Base-by-base conservation (phyloP, 495 filamentous ascomycete genomes). In the Annulohypoxylon moriforme region DNA sequence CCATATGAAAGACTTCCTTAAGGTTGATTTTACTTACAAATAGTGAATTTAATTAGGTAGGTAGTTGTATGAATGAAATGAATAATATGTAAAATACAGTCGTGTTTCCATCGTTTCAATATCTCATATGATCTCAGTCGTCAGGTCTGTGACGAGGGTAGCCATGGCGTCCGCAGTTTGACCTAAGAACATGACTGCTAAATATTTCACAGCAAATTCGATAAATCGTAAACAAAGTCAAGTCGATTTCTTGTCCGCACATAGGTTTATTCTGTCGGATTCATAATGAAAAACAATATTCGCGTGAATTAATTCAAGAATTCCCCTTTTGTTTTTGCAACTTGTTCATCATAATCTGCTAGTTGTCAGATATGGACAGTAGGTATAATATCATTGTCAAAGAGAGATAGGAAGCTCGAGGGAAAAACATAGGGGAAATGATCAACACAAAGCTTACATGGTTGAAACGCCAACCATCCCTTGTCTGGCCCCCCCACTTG, bases 401-500 rank as follows among this genome's bases (percentile, higher is more conserved):
- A 11, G 14, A 16, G 6, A 27, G 24, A 29, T 58, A 18, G 24
- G 24, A 49, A 52, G 50, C 44, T 9, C 7, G 29, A 8, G 8
- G n/a, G 18, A 3, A 50, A 58, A 46, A 27, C 27, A 31, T 4
- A 40, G 20, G 4, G 11, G 27, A 20, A 27, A 3, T 5, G 27
- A 33, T 14, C 11, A 18, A 20, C 14, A n/a, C 7, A 36, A 46
- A 18, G 2, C 75, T 64, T 72, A 77, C 75, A 85, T 20, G 76
- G 76, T 49, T 86, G 84, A 71, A 86, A 86, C 38, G 81, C 82
- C 44, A 86, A 74, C 82, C 81, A 85, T 7, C 82, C 82, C 64
- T 84, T 84, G 31, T 80, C 81, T 0, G 80, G 76, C 7, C 74
- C 77, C 3, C 77, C 77, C 3, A 78, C 74, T 27, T 75, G 69